Evolutionary conservation across 2,329 filamentous ascomycete genomes (phyloP), one percentile per base, ranked within the genome.

Genomic region (Phyllosticta citrichinensis): DNA sequence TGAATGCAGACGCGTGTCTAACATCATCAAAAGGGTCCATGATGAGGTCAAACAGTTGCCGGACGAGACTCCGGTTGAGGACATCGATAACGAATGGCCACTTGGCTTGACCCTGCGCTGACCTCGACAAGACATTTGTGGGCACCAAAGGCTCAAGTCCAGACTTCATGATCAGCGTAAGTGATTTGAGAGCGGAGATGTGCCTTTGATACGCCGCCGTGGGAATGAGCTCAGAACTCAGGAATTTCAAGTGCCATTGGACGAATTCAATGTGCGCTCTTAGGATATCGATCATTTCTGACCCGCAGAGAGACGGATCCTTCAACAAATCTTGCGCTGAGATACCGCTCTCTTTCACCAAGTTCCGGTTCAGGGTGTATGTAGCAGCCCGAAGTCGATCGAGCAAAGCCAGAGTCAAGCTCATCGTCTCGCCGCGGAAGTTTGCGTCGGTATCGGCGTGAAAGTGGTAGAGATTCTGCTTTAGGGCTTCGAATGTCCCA

Each of bases 1-100:
- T 71, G 14, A 71, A 70, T 14, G 80, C 72, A 8, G 83, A 75
- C 1, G 74, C 75, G 55, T 76, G 84, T 65, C 93, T 82, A 4
- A 97, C 88, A 72, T 99, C 94, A 62, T 97, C 94, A 68, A 96
- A 99, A 0, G 93, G 90, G 67, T 99, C 89, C 69, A 96, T 79
- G 8, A 96, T 75, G 22, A 96, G 81, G 71, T 96, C 91, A 14
- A 92, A 76, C 6, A 97, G 76, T 4, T 86, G 78, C 55, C 87
- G 80, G 11, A 83, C 74, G 76, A 87, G 57, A 2, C 65, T 64
- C 1, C 55, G 11, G 57, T 71, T 73, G 19, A 81, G 73, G 3
- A 84, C 71, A 2, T 75, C 70, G 12, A 81, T 62, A 20, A 74
- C 69, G 62, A 80, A 77, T 3, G 76, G 75, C 81, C 83, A 85